Conservation (phyloP, 2,329 filamentous ascomycete genomes). For the Aspergillus texensis region DNA sequence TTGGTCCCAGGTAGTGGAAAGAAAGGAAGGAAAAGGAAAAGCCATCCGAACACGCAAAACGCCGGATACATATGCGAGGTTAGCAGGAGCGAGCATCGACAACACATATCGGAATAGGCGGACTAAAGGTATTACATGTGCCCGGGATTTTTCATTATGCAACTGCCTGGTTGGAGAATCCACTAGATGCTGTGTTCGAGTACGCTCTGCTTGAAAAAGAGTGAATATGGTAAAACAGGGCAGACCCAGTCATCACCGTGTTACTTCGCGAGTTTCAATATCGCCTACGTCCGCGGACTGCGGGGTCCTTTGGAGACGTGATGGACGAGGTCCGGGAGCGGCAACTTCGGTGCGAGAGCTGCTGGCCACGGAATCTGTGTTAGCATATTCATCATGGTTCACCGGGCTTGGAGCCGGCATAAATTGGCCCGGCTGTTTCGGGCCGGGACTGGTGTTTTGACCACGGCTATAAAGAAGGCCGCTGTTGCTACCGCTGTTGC, state of each 20-base stretch:
- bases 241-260: slow-evolving; percentile 9
- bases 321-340: slow-evolving; percentile 19
- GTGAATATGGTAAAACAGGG: neutral
- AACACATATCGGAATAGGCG: neutral
- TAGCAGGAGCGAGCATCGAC: neutral
- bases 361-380: slow-evolving; percentile 29
- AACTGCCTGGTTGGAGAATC: neutral
- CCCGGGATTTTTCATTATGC: neutral
- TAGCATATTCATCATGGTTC: slow-evolving; percentile 14
- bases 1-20: neutral
- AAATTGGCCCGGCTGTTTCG: slow-evolving; percentile 16
- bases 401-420: slow-evolving; percentile 18
- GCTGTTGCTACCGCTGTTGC: slow-evolving; percentile 27
- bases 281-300: slow-evolving; percentile 19
- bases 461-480: slow-evolving; percentile 22
- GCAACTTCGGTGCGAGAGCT: slow-evolving; percentile 32
- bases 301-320: slow-evolving; percentile 27
- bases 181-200: neutral
- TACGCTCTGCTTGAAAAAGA: neutral
- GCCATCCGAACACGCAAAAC: slow-evolving; percentile 16
- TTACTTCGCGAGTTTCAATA: slow-evolving; percentile 32
- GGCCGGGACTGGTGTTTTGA: slow-evolving; percentile 19
- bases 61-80: slow-evolving; percentile 22
- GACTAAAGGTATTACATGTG: neutral
- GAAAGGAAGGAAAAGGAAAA: slow-evolving; percentile 3